Evolutionary conservation across 2,329 filamentous ascomycete genomes (phyloP).

Genomic region (Blastomyces gilchristii): DNA sequence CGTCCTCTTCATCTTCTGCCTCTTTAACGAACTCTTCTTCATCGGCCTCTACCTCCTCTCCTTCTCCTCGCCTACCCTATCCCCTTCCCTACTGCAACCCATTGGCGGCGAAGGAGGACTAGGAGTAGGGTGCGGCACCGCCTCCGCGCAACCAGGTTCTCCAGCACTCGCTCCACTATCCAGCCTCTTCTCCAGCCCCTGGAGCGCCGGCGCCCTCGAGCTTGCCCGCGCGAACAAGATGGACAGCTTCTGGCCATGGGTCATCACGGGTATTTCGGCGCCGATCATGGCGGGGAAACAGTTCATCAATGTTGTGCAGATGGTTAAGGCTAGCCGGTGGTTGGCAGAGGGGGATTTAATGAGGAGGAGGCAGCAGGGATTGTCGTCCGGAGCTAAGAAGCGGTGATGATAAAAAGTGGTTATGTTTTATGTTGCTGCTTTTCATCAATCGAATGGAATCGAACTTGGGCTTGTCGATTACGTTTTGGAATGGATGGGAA

Average conservation of each 20-base stretch:
- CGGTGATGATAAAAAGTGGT: background rate
- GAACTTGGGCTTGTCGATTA: background rate
- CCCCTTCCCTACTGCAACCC: slow-evolving; percentile 65
- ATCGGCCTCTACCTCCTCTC: slow-evolving; percentile 95
- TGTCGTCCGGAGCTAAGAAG: background rate
- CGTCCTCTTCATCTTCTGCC: slow-evolving; percentile 84
- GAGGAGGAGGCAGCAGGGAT: background rate
- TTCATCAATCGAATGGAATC: background rate
- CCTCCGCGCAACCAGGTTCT: slow-evolving; percentile 51
- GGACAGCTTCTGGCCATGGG: slow-evolving; percentile 65
- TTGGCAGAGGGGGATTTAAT: slow-evolving; percentile 77
- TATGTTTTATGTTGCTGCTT: background rate
- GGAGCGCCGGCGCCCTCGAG: slow-evolving; percentile 86
- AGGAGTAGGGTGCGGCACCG: slow-evolving; percentile 22
- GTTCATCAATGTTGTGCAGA: slow-evolving; percentile 83
- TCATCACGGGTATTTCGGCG: slow-evolving; percentile 67
- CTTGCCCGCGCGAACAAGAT: slow-evolving; percentile 90
- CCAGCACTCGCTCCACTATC: slow-evolving; percentile 58
- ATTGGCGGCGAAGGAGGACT: slow-evolving; percentile 44
- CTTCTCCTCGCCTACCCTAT: slow-evolving; percentile 83
- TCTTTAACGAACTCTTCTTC: slow-evolving; percentile 92
- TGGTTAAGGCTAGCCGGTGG: slow-evolving; percentile 86
- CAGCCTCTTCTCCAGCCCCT: slow-evolving; percentile 75
- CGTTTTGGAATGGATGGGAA: background rate
- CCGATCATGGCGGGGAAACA: slow-evolving; percentile 90